Base-by-base conservation (phyloP, 2,329 filamentous ascomycete species). In the Tolypocladium inflatum region DNA sequence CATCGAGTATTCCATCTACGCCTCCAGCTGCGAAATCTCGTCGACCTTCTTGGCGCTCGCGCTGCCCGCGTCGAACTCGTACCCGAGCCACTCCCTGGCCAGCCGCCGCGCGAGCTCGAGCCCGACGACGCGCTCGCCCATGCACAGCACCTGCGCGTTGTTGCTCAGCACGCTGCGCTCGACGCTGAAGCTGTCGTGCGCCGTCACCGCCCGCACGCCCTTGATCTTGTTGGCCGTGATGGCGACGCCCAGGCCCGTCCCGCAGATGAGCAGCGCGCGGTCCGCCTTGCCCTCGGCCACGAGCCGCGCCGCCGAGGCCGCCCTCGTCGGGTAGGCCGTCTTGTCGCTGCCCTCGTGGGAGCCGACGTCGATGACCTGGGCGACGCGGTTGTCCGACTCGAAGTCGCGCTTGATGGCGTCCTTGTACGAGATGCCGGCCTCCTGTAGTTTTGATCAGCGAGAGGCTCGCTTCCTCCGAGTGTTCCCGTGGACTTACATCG, bases 161-260 rank as follows among this genome's bases (percentile, higher is more conserved):
- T 95, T 95, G 75, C 87, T 91, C 67, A 93, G 74, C 13, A 95
- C 82, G 23, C 88, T 85, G 55, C 90, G 77, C 79, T 95, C 90
- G 7, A 95, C 89, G 58, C 82, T 87, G 77, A 92, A 96, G 63
- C 85, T 87, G 70, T 95, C 91, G 71, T 96, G 91, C 1, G 91
- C 91, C 6, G 90, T 95, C 21, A 95, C 91, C n/a, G 91, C 91
- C 30, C 90, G 80, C 61, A 95, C 84, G 7, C 90, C 90, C 58
- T 85, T 87, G 63, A 95, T 85, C 73, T 95, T 95, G 80, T 95
- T 95, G 63, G 91, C 91, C n/a, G 84, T 77, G 69, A 95, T 95
- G 65, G 91, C 90, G 9, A 96, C 91, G 23, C 91, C 91, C 9
- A 96, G 81, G 0, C 91, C 91, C 0, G 91, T 95, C 2, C 91